Conservation (phyloP, 2,329 filamentous ascomycete species). For the Talaromyces sp. region DNA sequence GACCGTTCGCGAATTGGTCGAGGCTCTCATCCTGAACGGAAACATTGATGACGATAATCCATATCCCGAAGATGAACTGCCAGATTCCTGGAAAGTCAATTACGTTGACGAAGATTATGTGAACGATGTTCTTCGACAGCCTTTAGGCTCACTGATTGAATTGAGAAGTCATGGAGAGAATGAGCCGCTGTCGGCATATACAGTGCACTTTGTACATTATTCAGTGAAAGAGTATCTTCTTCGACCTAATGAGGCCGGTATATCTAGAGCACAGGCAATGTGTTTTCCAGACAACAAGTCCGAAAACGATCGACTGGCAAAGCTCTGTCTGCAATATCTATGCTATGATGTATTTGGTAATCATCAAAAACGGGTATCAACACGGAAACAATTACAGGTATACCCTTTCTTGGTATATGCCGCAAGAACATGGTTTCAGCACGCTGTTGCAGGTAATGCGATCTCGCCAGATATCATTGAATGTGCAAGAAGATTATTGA, state of each 20-base stretch:
- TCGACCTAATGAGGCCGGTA: neutral
- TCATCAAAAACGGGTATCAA: neutral
- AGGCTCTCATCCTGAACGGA: neutral
- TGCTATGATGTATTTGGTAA: neutral
- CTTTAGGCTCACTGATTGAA: neutral
- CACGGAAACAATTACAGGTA: neutral
- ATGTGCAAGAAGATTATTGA: neutral
- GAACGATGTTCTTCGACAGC: neutral
- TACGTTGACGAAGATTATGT: neutral
- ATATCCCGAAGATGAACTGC: slow-evolving; percentile 2
- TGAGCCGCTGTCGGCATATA: neutral
- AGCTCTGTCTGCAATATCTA: neutral
- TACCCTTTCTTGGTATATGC: slow-evolving; percentile 4
- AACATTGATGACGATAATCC: neutral
- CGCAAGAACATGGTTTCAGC: neutral
- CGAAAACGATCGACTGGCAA: neutral
- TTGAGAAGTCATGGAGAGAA: neutral
- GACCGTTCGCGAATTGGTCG: neutral
- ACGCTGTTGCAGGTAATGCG: neutral
- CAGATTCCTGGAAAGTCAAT: neutral
- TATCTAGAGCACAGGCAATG: neutral
- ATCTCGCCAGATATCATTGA: neutral
- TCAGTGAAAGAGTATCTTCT: neutral
- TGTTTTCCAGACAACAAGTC: neutral
- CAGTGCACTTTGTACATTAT: neutral